phyloP scores from a whole-genome alignment of 2,329 filamentous ascomycete species.

The Exophiala sideris region DNA sequence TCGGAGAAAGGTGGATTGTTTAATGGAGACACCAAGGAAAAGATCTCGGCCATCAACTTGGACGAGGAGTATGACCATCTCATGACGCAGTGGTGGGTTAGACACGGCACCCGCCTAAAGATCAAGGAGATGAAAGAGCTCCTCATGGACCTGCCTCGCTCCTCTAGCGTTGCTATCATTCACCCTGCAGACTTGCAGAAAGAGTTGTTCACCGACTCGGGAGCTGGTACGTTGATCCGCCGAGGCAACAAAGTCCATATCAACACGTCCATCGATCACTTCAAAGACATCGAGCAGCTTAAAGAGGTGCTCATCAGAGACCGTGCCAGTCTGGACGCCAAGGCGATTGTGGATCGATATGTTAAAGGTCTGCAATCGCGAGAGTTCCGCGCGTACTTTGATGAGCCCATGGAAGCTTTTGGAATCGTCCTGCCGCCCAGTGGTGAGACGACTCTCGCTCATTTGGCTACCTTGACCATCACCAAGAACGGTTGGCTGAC shows the following conservation, averaged over 20 bases:
- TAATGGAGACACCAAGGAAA: slow-evolving; percentile 87
- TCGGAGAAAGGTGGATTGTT: slow-evolving; percentile 96
- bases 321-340: slow-evolving; percentile 74
- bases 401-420: slow-evolving; percentile 88
- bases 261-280: slow-evolving; percentile 66
- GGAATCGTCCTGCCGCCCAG: slow-evolving; percentile 76
- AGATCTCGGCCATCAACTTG: slow-evolving; percentile 95
- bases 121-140: slow-evolving; percentile 97
- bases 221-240: slow-evolving; percentile 87
- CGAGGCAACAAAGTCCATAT: slow-evolving; percentile 85
- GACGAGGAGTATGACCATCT: slow-evolving; percentile 93
- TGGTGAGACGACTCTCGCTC: slow-evolving; percentile 65
- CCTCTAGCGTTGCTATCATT: slow-evolving; percentile 94
- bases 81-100: slow-evolving; percentile 92
- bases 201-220: slow-evolving; percentile 93
- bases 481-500: slow-evolving; percentile 93
- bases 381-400: slow-evolving; percentile 89
- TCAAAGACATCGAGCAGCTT: slow-evolving; percentile 71
- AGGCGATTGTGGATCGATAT: slow-evolving; percentile 81
- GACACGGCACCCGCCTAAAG: slow-evolving; percentile 91
- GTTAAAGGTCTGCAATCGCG: slow-evolving; percentile 72
- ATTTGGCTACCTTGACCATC: slow-evolving; percentile 85
- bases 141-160: slow-evolving; percentile 79
- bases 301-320: slow-evolving; percentile 81
- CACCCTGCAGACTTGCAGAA: slow-evolving; percentile 94